phyloP scores from a whole-genome alignment of 495 filamentous ascomycete species.

The Hypoxylon cercidicola region DNA sequence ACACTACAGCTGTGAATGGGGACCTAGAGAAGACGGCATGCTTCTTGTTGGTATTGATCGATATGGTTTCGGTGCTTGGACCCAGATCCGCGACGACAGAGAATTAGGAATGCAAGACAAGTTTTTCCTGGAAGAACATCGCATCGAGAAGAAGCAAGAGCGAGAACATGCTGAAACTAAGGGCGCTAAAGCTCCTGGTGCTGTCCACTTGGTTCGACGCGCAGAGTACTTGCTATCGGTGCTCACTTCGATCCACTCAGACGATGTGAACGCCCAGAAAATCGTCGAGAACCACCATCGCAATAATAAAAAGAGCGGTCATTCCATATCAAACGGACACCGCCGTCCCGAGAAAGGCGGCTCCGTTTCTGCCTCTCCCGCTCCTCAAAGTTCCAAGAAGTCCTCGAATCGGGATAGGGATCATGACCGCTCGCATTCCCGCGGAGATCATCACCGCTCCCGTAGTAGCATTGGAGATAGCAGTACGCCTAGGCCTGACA shows the following conservation, averaged over 20 bases:
- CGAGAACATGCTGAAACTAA: constrained; percentile 80
- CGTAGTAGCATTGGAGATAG: constrained; percentile 58
- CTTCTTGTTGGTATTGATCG: constrained; percentile 90
- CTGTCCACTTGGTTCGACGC: constrained; percentile 93
- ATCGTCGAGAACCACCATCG: constrained; percentile 90
- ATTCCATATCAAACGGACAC: constrained; percentile 57
- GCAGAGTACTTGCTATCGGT: constrained; percentile 95
- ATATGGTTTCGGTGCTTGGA: constrained; percentile 96
- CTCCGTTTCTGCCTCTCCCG: constrained; percentile 69
- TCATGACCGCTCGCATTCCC: constrained; percentile 50
- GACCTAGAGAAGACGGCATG: constrained; percentile 94
- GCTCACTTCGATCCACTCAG: constrained; percentile 78
- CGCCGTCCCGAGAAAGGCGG: constrained; percentile 60
- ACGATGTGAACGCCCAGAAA: constrained; percentile 77
- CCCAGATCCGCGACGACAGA: constrained; percentile 87
- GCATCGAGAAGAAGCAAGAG: constrained; percentile 96
- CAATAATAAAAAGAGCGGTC: constrained; percentile 73
- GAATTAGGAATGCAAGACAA: constrained; percentile 90
- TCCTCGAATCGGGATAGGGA: constrained; percentile 53
- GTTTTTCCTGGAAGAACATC: constrained; percentile 96
- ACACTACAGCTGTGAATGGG: constrained; percentile 87
- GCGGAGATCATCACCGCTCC: constrained; percentile 59
- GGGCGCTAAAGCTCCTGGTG: constrained; percentile 88
- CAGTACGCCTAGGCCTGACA: constrained; percentile 55
- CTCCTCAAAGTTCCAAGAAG: constrained; percentile 58